Evolutionary conservation across 2,329 filamentous ascomycete species (phyloP).

Genomic region (Coniochaeta ligniaria): DNA sequence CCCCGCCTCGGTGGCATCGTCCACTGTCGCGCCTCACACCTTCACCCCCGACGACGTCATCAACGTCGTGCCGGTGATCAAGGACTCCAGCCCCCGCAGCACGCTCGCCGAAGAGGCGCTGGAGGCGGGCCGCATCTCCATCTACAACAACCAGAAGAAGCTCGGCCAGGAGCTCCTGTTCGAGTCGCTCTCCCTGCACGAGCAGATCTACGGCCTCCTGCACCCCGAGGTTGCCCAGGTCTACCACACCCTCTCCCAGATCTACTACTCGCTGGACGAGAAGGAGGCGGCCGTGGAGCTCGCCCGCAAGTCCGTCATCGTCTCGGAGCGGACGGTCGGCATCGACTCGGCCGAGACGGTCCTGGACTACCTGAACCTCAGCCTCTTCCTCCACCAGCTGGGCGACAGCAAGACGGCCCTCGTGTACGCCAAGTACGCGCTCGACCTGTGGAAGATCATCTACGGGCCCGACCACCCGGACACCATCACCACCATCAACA

Average conservation of each 20-base stretch:
- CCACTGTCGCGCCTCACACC: conserved; percentile 41
- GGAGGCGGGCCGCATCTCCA: conserved; percentile 92
- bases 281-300: conserved; percentile 94
- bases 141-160: conserved; percentile 91
- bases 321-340: conserved; percentile 88
- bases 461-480: conserved; percentile 92
- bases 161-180: conserved; percentile 90
- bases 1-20: conserved; percentile 33
- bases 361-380: conserved; percentile 91
- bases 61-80: conserved; percentile 89
- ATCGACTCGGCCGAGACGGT: conserved; percentile 92
- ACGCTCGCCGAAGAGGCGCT: conserved; percentile 89
- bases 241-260: conserved; percentile 90
- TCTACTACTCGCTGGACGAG: conserved; percentile 97
- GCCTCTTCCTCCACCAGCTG: conserved; percentile 84
- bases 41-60: conserved; percentile 82
- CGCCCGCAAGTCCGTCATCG: conserved; percentile 92
- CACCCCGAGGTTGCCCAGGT: conserved; percentile 94
- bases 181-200: conserved; percentile 92
- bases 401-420: conserved; percentile 88
- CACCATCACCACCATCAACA: conserved; percentile 98
- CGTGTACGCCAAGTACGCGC: conserved; percentile 81
- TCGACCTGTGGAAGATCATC: conserved; percentile 94
- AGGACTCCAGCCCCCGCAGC: conserved; percentile 88
- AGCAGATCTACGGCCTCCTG: conserved; percentile 97